phyloP scores from a whole-genome alignment of 2,329 filamentous ascomycete species.

The Diplocarpon mali region DNA sequence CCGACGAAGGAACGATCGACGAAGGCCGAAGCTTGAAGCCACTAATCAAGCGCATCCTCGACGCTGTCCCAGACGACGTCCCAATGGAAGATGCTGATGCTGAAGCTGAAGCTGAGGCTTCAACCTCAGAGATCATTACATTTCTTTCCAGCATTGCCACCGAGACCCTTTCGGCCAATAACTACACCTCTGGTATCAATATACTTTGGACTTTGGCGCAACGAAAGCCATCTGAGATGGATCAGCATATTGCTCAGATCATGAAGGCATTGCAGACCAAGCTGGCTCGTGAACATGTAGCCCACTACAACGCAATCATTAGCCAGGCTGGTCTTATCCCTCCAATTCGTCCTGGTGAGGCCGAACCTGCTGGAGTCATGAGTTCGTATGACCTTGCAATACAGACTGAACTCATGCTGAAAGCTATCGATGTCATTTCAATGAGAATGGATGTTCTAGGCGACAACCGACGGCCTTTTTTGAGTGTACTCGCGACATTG shows the following conservation, averaged over 20 bases:
- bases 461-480: constrained; percentile 82
- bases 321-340: constrained; percentile 34
- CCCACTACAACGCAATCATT: constrained; percentile 51
- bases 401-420: constrained; percentile 85
- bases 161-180: constrained; percentile 70
- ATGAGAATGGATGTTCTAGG: constrained; percentile 86
- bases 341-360: constrained; percentile 33
- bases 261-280: constrained; percentile 93
- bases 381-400: constrained; percentile 72
- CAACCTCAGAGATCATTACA: constrained; percentile 76
- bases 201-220: constrained; percentile 85
- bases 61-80: constrained; percentile 73
- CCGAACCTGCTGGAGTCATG: constrained; percentile 44
- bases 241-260: constrained; percentile 74
- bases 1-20: constrained; percentile 53
- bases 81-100: constrained; percentile 68
- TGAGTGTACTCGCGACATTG: constrained; percentile 87
- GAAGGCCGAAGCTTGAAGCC: constrained; percentile 62
- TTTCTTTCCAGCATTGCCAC: constrained; percentile 79
- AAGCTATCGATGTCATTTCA: constrained; percentile 87
- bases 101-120: constrained; percentile 70
- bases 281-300: constrained; percentile 87
- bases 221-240: constrained; percentile 75
- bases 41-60: constrained; percentile 70
- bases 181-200: constrained; percentile 83